Evolutionary conservation across 129 eudicot species (phyloP).

Genomic region (Deinandra increscens): DNA sequence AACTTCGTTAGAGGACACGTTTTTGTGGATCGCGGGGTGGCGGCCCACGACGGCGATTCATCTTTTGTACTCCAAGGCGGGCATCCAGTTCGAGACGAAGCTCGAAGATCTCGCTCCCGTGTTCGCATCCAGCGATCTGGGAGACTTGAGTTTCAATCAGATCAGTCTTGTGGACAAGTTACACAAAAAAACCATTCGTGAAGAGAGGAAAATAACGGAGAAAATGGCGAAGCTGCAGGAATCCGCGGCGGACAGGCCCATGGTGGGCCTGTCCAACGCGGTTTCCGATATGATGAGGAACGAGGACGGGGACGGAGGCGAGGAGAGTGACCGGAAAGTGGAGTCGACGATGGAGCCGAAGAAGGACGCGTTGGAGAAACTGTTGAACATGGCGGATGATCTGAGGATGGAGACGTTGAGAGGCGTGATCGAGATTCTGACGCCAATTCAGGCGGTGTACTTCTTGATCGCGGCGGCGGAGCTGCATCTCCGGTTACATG

Average conservation of each 20-base stretch:
- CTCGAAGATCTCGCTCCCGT: neutral
- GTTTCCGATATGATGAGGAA: slow-evolving; percentile 18
- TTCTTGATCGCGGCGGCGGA: slow-evolving; percentile 40
- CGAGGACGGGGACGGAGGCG: neutral
- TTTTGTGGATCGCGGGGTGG: too few relatives aligned
- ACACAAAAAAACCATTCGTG: slow-evolving; percentile 29
- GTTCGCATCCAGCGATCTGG: slow-evolving; percentile 7
- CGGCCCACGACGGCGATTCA: slow-evolving; percentile 23
- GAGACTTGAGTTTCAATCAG: slow-evolving; percentile 30
- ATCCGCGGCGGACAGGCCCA: slow-evolving; percentile 32
- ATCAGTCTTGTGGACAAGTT: slow-evolving; percentile 24
- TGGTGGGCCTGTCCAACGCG: slow-evolving; percentile 28
- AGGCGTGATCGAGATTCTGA: slow-evolving; percentile 31
- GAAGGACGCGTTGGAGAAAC: slow-evolving; percentile 12
- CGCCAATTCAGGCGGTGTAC: slow-evolving; percentile 44
- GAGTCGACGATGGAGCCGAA: slow-evolving; percentile 21
- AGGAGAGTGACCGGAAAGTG: neutral
- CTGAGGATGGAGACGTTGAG: slow-evolving; percentile 39
- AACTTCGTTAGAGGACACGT: too few relatives aligned
- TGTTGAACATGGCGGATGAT: slow-evolving; percentile 34
- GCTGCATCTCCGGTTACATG: slow-evolving; percentile 36
- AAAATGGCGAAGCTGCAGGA: slow-evolving; percentile 43
- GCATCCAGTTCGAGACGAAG: slow-evolving; percentile 28
- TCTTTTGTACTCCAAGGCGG: slow-evolving; percentile 32
- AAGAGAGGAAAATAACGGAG: slow-evolving; percentile 30